Conservation (phyloP, 164 flowering plant genomes). For the Saururus chinensis region DNA sequence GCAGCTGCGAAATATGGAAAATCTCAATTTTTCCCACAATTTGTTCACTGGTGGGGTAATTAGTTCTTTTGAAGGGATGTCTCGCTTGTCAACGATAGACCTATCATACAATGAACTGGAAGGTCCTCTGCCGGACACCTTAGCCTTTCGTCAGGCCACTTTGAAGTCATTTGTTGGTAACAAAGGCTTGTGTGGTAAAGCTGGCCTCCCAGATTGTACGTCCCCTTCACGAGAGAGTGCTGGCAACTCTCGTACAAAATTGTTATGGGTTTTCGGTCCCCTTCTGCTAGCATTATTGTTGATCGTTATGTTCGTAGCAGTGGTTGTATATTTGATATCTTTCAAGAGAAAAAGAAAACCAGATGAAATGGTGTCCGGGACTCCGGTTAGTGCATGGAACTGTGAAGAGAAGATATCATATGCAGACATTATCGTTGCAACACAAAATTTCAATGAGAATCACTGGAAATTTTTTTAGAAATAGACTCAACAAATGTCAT, state of each 20-base stretch:
- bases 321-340: background rate
- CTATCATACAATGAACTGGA: slow-evolving; percentile 16
- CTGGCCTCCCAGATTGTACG: slow-evolving; percentile 14
- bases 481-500: too few species aligned
- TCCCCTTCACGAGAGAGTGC: background rate
- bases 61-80: slow-evolving; percentile 6
- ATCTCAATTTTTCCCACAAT: slow-evolving; percentile 20
- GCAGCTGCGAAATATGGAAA: slow-evolving; percentile 11
- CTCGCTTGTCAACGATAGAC: slow-evolving; percentile 11
- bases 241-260: background rate
- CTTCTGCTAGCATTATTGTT: background rate
- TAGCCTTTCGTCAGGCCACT: slow-evolving; percentile 9
- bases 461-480: too few species aligned
- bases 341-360: background rate
- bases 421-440: slow-evolving; percentile 37
- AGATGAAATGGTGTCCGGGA: background rate
- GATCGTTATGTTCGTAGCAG: background rate
- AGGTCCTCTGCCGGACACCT: slow-evolving; percentile 19
- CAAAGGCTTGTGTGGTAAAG: slow-evolving; percentile 36
- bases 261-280: background rate
- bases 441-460: slow-evolving; percentile 34
- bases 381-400: slow-evolving; percentile 31
- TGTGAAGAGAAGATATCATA: slow-evolving; percentile 38
- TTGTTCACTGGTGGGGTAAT: slow-evolving; percentile 14
- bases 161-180: slow-evolving; percentile 1